A percentile compares a stretch with the other conserved stretches of the same genome.
Conservation (phyloP, 2,329 filamentous ascomycete genomes). For the Colletotrichum caudatum region DNA sequence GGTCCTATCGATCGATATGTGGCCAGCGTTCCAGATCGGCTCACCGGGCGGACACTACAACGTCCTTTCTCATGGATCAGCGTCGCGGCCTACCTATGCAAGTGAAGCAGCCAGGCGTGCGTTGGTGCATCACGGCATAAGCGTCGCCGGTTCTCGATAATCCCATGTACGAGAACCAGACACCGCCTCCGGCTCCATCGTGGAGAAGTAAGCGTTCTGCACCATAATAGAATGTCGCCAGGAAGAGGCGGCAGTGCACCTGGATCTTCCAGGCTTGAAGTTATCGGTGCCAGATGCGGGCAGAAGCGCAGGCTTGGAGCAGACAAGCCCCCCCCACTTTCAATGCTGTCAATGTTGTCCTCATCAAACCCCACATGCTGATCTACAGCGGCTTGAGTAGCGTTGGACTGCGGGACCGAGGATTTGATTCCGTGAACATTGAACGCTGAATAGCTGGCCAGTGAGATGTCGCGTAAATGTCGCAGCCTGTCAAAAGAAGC, state of each 20-base stretch:
- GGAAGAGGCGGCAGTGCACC: not conserved
- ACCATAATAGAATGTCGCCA: not conserved
- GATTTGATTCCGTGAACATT: not conserved
- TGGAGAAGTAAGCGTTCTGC: not conserved
- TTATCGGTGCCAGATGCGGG: not conserved
- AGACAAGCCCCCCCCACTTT: not conserved
- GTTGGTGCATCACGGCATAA: not conserved
- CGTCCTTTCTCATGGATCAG: not conserved
- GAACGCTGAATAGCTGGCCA: slow-evolving; percentile 1
- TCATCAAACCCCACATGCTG: slow-evolving; percentile 19
- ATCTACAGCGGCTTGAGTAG: slow-evolving; percentile 39
- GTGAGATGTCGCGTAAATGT: not conserved
- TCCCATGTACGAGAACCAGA: not conserved
- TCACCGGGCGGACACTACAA: not conserved
- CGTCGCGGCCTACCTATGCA: not conserved
- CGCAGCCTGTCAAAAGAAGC: slow-evolving; percentile 22
- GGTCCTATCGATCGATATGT: not conserved
- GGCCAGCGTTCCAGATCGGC: not conserved
- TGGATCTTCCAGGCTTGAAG: not conserved
- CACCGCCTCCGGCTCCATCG: not conserved
- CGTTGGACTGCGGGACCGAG: slow-evolving; percentile 1
- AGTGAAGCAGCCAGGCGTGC: not conserved
- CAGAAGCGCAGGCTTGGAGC: not conserved
- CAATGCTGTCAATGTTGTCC: slow-evolving; percentile 9
- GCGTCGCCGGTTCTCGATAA: not conserved